Evolutionary conservation across 176 grass and related monocot species (phyloP).

Genomic region (Oryza australiensis): DNA sequence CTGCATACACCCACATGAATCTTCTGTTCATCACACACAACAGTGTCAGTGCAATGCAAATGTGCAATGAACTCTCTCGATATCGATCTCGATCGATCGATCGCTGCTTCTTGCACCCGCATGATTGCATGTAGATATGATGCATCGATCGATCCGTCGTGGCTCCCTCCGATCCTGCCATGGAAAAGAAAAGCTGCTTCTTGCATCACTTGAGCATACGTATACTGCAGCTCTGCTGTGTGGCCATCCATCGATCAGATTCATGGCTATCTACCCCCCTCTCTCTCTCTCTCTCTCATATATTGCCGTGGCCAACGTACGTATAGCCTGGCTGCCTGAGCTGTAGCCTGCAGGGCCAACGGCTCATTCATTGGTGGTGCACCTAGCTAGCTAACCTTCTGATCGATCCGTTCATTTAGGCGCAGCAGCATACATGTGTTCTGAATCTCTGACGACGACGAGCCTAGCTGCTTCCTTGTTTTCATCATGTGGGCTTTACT

Average conservation of each 20-base stretch:
- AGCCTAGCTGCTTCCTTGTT: not conserved
- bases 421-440: not conserved
- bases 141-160: not conserved
- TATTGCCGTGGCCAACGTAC: not conserved
- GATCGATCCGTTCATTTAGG: not conserved
- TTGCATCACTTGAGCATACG: not conserved
- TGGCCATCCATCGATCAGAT: slow-evolving; percentile 1
- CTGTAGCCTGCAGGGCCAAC: not conserved
- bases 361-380: not conserved
- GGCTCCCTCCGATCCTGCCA: not conserved
- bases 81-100: not conserved
- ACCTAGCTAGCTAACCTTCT: not conserved
- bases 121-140: not conserved
- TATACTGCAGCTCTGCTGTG: not conserved
- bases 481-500: not conserved
- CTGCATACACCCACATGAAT: slow-evolving; percentile 43
- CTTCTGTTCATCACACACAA: slow-evolving; percentile 46
- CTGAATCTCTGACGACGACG: not conserved
- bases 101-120: not conserved
- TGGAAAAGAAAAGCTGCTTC: slow-evolving; percentile 39
- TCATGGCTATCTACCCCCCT: slow-evolving; percentile 1
- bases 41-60: not conserved
- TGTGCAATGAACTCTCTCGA: too few species aligned
- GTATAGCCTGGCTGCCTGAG: not conserved
- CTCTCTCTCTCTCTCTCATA: not conserved